Base-by-base conservation (phyloP, 495 filamentous ascomycete genomes). In the Neurospora pannonica region DNA sequence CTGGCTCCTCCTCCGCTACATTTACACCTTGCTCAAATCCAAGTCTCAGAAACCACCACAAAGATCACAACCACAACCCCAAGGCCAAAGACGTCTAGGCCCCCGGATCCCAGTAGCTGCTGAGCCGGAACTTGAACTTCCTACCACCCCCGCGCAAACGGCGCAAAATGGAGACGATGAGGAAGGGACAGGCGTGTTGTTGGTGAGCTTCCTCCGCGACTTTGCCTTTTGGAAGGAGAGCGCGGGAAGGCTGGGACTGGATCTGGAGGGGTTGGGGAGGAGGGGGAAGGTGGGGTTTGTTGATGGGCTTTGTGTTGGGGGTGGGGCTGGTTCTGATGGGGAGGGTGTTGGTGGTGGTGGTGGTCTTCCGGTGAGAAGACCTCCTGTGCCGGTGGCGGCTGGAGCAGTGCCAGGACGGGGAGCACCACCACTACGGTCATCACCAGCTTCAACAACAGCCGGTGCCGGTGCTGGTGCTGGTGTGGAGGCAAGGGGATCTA, bases 191-290 rank as follows among this genome's bases (percentile, higher is more conserved):
- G 80, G 85, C n/a, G 89, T 98, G 5, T 83, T 97, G 19, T 83
- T 97, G 0, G 89, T 95, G 75, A 94, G 91, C 83, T 87, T 97
- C 91, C 81, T 97, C 82, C 87, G 92, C 71, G 90, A 94, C 77
- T 87, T 83, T 75, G 83, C 86, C 36, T 97, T 97, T 79, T 97
- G 94, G 94, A 89, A 82, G 70, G 85, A 90, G 5, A 86, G 87
- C 60, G 87, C 86, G 36, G 87, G 86, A 73, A 87, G 88, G 81
- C 78, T 93, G 75, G 93, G 93, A 10, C 75, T 95, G 71, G 93
- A 97, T 81, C 84, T 96, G 71, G 87, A 89, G 11, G 87, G 86
- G 11, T 80, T 90, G 19, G 83, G 81, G 75, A 81, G 84, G 67
- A 87, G 87, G 74, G 86, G 87, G 24, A 84, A 85, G 71, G 91